Base-by-base conservation (phyloP, 1,139 yeast species). In the Scheffersomyces titani region DNA sequence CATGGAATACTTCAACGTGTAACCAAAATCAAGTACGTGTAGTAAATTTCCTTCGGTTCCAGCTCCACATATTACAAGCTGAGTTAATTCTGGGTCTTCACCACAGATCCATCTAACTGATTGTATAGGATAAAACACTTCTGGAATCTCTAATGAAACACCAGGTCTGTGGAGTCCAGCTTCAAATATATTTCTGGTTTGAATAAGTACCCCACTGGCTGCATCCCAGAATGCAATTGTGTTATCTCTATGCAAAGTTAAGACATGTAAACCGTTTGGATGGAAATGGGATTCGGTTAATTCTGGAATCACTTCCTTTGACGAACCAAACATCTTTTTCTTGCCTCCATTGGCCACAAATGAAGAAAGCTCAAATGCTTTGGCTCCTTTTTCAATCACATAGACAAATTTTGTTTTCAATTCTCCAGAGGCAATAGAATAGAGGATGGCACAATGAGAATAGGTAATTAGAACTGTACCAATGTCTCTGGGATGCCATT, bases 211-310 rank as follows among this genome's bases (percentile, higher is more conserved):
- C 0, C 96, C 97, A 49, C 88, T 87, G 47, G 85, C 81, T 0
- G 91, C 88, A 71, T 94, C 99, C 98, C 98, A 96, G 66, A 94
- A 94, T 5, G 86, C 97, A 51, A 96, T 67, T 0, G 96, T 83
- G 53, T 93, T 94, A 65, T 93, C 98, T 19, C 76, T 85, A 68
- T 93, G 96, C 1, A 86, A 83, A 0, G 97, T 88, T 18, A 90
- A 81, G 5, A 92, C 76, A 69, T 93, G 97, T 51, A 92, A 81
- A 0, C 98, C 98, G 69, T 92, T 92, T 2, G 99, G 99, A 69
- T 93, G 98, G 84, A 91, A 94, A 49, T 86, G 78, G 0, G 97
- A 88, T 54, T 85, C 86, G 1, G 77, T 64, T 2, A 90, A 68
- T 50, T 78, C 83, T 1, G 94, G 88, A 40, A 70, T 60, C 2